Evolutionary conservation across 345 rosid genomes (phyloP).

Genomic region (Salix suchowensis): DNA sequence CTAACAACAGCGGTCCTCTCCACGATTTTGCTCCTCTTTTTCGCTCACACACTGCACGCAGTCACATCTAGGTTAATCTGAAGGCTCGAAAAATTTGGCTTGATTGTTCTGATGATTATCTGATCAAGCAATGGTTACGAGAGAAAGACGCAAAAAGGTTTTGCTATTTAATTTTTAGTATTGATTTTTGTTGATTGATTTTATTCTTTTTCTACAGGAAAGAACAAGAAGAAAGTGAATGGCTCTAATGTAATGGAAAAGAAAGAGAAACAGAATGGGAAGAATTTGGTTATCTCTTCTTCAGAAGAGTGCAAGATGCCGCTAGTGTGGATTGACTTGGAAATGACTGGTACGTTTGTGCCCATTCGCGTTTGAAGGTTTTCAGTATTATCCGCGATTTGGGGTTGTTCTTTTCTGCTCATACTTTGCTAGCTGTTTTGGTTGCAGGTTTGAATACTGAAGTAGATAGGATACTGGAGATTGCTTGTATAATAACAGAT

Average conservation of each 20-base stretch:
- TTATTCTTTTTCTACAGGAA: slow-evolving; percentile 17
- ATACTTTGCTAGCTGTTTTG: slow-evolving; percentile 6
- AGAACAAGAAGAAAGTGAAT: slow-evolving; percentile 17
- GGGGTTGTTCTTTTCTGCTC: not conserved
- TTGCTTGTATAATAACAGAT: slow-evolving; percentile 89
- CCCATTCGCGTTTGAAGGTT: not conserved
- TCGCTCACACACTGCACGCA: not conserved
- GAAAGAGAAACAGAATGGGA: slow-evolving; percentile 1
- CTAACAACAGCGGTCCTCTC: not conserved
- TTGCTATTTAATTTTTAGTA: not conserved
- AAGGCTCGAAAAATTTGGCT: not conserved
- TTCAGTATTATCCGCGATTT: not conserved
- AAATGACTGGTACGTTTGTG: slow-evolving; percentile 70
- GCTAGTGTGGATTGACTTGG: slow-evolving; percentile 94
- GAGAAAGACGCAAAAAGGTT: not conserved
- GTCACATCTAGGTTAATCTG: not conserved
- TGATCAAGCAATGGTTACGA: not conserved
- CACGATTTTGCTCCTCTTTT: not conserved
- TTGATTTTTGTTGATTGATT: not conserved
- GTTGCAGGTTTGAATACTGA: slow-evolving; percentile 67
- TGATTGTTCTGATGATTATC: not conserved
- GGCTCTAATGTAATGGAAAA: not conserved
- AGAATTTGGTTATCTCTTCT: slow-evolving; percentile 1
- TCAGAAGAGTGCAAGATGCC: slow-evolving; percentile 48
- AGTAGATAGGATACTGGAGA: slow-evolving; percentile 84